These are phyloP conservation scores for Trichoderma asperellum DNA, from an alignment of 2,329 filamentous ascomycete species.

Conservation along the genomic window DNA sequence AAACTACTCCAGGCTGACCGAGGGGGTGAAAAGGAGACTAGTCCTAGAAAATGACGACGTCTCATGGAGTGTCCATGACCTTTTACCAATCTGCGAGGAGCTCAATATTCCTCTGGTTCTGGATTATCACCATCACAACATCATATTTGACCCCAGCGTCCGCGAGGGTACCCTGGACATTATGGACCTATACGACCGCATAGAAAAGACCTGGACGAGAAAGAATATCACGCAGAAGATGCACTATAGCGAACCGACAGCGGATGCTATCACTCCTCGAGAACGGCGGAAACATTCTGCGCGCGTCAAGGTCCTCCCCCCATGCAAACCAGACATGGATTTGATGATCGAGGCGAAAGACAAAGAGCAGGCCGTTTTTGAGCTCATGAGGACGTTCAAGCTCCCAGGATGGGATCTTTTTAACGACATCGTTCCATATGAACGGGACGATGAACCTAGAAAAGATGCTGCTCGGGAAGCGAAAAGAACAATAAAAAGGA, in stretches of 20 bases:
- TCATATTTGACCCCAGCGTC: slow-evolving; percentile 75
- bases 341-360: slow-evolving; percentile 99
- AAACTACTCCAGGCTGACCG: slow-evolving; percentile 70
- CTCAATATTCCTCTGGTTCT: slow-evolving; percentile 91
- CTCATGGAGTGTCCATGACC: slow-evolving; percentile 86
- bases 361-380: slow-evolving; percentile 95
- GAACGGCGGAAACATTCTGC: slow-evolving; percentile 85
- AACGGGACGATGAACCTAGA: slow-evolving; percentile 72
- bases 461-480: slow-evolving; percentile 36
- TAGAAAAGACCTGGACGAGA: slow-evolving; percentile 78
- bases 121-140: slow-evolving; percentile 96
- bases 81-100: slow-evolving; percentile 88
- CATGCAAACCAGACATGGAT: slow-evolving; percentile 82
- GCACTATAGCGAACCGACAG: slow-evolving; percentile 83
- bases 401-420: slow-evolving; percentile 78
- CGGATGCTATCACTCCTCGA: slow-evolving; percentile 68
- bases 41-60: slow-evolving; percentile 97
- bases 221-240: slow-evolving; percentile 93
- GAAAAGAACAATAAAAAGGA: slow-evolving; percentile 47
- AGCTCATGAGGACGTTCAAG: slow-evolving; percentile 86
- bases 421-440: slow-evolving; percentile 76
- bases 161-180: slow-evolving; percentile 87
- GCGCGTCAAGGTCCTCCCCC: slow-evolving; percentile 77
- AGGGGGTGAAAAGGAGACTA: slow-evolving; percentile 74
- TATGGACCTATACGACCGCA: slow-evolving; percentile 71